Base-by-base conservation (phyloP, 495 filamentous ascomycete genomes). In the Aspergillus panamensis region DNA sequence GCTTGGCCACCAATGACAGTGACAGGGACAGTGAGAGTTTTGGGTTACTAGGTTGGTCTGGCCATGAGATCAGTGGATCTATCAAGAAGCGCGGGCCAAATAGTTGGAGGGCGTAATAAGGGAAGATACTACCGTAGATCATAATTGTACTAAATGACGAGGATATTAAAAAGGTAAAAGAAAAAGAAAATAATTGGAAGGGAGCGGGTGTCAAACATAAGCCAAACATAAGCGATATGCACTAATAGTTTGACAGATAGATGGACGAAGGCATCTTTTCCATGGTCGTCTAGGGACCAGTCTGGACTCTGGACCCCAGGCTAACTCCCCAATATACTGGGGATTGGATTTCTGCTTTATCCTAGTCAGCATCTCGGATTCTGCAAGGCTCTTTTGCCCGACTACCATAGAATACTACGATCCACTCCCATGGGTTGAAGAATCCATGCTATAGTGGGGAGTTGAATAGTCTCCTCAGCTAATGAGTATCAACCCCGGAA, bases 1-100 rank as follows among this genome's bases (percentile, higher is more conserved):
- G 10, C 48, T 51, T 39, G 8, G 35, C 35, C 35, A 39, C 8
- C 42, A 45, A 45, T 45, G 7, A 45, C 4, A 20, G n/a, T n/a
- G n/a, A n/a, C n/a, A 45, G 9, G 25, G 16, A 40, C 13, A 49
- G 3, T 49, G 31, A 20, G 20, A 31, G 25, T 8, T 30, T 31
- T 12, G 47, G 13, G 9, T 49, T 14, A 14, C 9, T 29, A 30
- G n/a, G n/a, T n/a, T n/a, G n/a, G n/a, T n/a, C n/a, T n/a, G 32
- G 31, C 32, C 32, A 48, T 37, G 10, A 48, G 16, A 48, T 21
- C 6, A 48, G 29, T 37, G 19, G 44, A 56, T 25, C 56, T 58
- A 39, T 58, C 48, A 58, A 30, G 39, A 35, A n/a, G 25, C 55
- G 21, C 55, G 19, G 55, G 25, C 29, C 14, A 57, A 57, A 43